Base-by-base conservation (phyloP, 2,329 filamentous ascomycete species). In the Talaromyces sp. region DNA sequence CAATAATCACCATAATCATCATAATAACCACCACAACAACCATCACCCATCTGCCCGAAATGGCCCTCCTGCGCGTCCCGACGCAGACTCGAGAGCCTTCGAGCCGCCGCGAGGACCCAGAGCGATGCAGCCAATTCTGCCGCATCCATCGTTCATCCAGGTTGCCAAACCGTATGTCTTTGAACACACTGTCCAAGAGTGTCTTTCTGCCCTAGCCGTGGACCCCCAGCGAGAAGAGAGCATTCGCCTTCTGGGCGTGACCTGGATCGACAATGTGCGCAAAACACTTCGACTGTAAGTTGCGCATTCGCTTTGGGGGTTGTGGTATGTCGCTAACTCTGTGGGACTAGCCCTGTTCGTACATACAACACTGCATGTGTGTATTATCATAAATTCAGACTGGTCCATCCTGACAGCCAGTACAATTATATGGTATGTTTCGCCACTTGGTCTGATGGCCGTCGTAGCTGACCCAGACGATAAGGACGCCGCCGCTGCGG, bases 311-410 rank as follows among this genome's bases (percentile, higher is more conserved):
- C 21, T 21, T 13, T 8, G 5, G 13, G 21, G 14, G 19, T 43
- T 11, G n/a, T 49, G 7, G 58, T 41, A 8, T 58, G 26, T 46
- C 8, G 19, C 43, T 46, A 21, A 57, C 62, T 52, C 50, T n/a
- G 11, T 8, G 29, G 35, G 51, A 13, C 63, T 24, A 93, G 90
- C 52, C 95, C 95, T 1, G 87, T 97, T 26, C 89, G 90, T 62
- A 98, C 95, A 0, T 97, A 91, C 75, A 90, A 93, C 67, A 96
- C 93, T 0, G 95, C 95, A 0, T 91, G 89, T 64, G 87, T 90
- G 17, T 96, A 96, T 73, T 99, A 93, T 72, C 93, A 98, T 80
- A 92, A 92, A 67, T 97, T 97, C 73, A 88, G 93, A 32, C 83
- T 98, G 57, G 85, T 89, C 52, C 92, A 96, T 70, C 84, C 87